Evolutionary conservation across 2,329 filamentous ascomycete species (phyloP).

Genomic region (Neofusicoccum sp.): DNA sequence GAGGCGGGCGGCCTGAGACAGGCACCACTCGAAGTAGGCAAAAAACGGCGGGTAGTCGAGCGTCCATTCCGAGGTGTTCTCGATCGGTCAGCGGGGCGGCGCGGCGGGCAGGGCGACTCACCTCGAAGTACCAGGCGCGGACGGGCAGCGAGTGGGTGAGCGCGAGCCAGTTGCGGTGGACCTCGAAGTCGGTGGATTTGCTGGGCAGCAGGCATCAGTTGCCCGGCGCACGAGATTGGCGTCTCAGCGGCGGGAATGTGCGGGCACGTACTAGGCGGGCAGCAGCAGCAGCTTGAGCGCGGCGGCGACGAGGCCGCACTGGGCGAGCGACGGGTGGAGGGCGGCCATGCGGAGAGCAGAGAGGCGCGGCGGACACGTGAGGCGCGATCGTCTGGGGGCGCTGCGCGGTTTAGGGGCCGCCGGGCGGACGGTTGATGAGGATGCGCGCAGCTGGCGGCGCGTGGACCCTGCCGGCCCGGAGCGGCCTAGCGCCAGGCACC

Average conservation of each 20-base stretch:
- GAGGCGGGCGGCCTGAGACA: slow-evolving; percentile 77
- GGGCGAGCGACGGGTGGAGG: slow-evolving; percentile 78
- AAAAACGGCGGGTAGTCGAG: slow-evolving; percentile 99
- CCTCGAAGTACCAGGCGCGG: slow-evolving; percentile 91
- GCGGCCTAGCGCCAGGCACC: not conserved
- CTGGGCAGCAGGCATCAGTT: slow-evolving; percentile 47
- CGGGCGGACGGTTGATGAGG: slow-evolving; percentile 6
- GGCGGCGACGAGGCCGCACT: slow-evolving; percentile 81
- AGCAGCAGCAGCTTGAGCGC: slow-evolving; percentile 91
- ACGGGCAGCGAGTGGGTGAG: slow-evolving; percentile 87
- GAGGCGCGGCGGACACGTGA: slow-evolving; percentile 3
- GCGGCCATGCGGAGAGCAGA: slow-evolving; percentile 5
- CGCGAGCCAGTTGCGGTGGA: slow-evolving; percentile 97
- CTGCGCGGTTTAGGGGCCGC: slow-evolving; percentile 6
- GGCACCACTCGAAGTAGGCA: slow-evolving; percentile 90
- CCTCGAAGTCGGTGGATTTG: slow-evolving; percentile 98
- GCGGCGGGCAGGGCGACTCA: slow-evolving; percentile 30
- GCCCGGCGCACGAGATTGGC: slow-evolving; percentile 11
- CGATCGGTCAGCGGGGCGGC: slow-evolving; percentile 20
- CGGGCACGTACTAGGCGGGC: slow-evolving; percentile 77
- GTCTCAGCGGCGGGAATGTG: not conserved
- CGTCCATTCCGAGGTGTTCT: slow-evolving; percentile 97
- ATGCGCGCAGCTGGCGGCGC: not conserved
- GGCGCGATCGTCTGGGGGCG: not conserved
- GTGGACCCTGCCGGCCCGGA: not conserved